phyloP scores from a whole-genome alignment of 2,329 filamentous ascomycete genomes.

The Ceratocystis diversiconidia region DNA sequence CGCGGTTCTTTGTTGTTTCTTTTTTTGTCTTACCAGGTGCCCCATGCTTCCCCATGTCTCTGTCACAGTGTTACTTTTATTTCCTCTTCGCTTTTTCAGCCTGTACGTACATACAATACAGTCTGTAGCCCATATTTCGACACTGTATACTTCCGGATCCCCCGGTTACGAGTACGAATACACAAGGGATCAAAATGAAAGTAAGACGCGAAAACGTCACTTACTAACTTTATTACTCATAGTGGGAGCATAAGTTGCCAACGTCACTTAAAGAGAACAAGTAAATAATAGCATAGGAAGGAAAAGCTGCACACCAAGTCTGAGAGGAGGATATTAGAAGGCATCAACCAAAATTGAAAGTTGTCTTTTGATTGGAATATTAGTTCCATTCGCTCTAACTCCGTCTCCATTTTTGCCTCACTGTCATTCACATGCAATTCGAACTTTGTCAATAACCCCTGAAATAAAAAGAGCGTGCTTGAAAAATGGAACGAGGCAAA shows the following conservation, averaged over 20 bases:
- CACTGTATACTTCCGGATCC: conserved; percentile 2
- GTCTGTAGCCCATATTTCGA: background rate
- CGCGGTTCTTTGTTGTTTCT: background rate
- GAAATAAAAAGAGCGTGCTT: background rate
- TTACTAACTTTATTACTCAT: background rate
- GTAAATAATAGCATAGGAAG: too few relatives aligned
- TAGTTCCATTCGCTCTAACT: too few relatives aligned
- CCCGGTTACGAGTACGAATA: conserved; percentile 19
- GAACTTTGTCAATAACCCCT: background rate
- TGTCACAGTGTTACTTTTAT: background rate
- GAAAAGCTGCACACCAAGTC: background rate
- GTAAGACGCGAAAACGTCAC: background rate
- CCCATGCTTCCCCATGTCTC: background rate
- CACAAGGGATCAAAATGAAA: background rate
- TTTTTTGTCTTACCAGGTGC: background rate
- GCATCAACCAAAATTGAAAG: background rate
- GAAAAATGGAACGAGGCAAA: background rate
- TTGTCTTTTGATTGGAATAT: background rate
- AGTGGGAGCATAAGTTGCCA: background rate
- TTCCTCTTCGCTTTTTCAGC: background rate
- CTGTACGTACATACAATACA: background rate
- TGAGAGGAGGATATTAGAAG: background rate
- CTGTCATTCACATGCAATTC: background rate
- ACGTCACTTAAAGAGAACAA: background rate
- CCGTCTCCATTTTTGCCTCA: too few relatives aligned